phyloP scores from a whole-genome alignment of 169 alveolate species.

The Eimeria zaria region DNA sequence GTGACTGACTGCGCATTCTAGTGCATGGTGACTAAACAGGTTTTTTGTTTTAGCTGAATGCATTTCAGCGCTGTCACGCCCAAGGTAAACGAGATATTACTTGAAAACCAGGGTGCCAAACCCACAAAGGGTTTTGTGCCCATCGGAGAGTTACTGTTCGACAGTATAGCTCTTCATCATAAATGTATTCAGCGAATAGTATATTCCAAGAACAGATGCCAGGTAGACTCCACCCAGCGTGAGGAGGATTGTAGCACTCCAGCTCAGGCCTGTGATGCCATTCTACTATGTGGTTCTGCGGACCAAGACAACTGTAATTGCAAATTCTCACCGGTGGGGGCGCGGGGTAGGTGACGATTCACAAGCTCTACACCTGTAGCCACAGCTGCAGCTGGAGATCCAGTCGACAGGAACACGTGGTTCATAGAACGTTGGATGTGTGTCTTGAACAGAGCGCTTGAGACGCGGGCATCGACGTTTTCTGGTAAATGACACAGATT shows the following conservation, averaged over 20 bases:
- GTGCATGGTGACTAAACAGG: background rate
- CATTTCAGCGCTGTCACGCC: background rate
- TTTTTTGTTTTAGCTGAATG: background rate
- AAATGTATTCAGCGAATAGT: slow-evolving; percentile 58
- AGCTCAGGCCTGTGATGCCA: slow-evolving; percentile 57
- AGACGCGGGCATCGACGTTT: slow-evolving; percentile 66
- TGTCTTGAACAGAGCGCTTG: slow-evolving; percentile 62
- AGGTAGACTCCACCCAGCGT: slow-evolving; percentile 71
- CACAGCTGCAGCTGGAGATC: slow-evolving; percentile 78
- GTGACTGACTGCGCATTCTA: background rate
- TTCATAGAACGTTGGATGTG: slow-evolving; percentile 78
- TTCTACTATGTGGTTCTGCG: background rate
- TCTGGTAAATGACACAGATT: background rate
- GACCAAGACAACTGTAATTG: background rate
- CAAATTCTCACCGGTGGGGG: slow-evolving; percentile 49
- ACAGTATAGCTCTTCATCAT: slow-evolving; percentile 59
- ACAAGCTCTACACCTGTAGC: slow-evolving; percentile 74
- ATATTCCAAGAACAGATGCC: slow-evolving; percentile 65
- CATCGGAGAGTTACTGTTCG: slow-evolving; percentile 46
- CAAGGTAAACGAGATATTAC: slow-evolving; percentile 2
- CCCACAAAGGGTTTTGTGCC: slow-evolving; percentile 23
- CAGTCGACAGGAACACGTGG: slow-evolving; percentile 74
- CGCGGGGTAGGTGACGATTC: slow-evolving; percentile 68
- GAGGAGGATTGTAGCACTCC: slow-evolving; percentile 76
- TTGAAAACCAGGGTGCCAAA: slow-evolving; percentile 21